Evolutionary conservation across 2,329 filamentous ascomycete species (phyloP).

Genomic region (Chaetomiaceae sp.): DNA sequence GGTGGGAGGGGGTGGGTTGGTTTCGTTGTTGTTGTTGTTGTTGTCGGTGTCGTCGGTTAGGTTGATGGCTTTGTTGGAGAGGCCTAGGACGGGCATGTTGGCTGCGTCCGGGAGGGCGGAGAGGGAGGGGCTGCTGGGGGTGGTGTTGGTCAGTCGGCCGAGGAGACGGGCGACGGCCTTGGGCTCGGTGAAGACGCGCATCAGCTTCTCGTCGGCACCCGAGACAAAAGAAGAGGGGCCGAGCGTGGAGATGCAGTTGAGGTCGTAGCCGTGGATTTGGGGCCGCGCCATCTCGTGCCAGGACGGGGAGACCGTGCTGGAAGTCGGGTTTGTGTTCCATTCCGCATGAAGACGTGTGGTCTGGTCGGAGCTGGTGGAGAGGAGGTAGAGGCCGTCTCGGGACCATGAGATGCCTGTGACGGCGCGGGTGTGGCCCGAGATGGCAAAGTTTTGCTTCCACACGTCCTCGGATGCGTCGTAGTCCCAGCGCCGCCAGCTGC

Average conservation of each 20-base stretch:
- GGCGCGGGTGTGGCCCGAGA: conserved; percentile 78
- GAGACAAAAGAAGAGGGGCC: conserved; percentile 77
- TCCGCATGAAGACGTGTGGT: conserved; percentile 82
- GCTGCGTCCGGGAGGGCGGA: conserved; percentile 71
- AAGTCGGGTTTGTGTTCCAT: conserved; percentile 47
- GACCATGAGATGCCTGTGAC: conserved; percentile 84
- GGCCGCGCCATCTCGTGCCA: conserved; percentile 97
- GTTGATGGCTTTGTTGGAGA: conserved; percentile 91
- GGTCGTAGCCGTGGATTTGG: conserved; percentile 96
- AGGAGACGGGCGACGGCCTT: conserved; percentile 75
- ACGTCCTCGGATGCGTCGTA: conserved; percentile 55
- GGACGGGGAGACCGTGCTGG: background rate
- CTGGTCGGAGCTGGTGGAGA: conserved; percentile 88
- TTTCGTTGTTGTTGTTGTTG: background rate
- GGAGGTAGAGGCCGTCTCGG: conserved; percentile 71
- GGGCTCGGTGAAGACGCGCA: conserved; percentile 90
- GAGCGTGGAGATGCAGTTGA: conserved; percentile 86
- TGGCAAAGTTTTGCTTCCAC: conserved; percentile 73
- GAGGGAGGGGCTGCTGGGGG: conserved; percentile 30
- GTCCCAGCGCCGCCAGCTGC: conserved; percentile 87
- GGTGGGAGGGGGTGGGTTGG: conserved; percentile 48
- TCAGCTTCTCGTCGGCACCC: conserved; percentile 95
- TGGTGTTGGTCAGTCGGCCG: conserved; percentile 59
- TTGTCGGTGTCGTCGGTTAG: conserved; percentile 24
- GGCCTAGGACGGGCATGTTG: conserved; percentile 87